Conservation (phyloP, 805 yeast genomes). For the Kluyveromyces nonfermentans region DNA sequence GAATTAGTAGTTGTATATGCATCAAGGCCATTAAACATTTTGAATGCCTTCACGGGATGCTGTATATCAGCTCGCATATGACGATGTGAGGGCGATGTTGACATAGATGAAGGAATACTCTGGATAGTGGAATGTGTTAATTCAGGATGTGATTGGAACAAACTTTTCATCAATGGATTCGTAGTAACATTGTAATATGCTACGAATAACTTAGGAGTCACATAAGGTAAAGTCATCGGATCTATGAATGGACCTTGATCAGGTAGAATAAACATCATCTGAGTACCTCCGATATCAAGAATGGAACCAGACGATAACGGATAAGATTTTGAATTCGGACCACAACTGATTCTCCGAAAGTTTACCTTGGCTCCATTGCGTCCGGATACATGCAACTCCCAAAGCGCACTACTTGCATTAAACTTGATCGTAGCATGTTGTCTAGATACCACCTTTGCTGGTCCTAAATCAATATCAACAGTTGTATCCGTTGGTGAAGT, state of each 20-base stretch:
- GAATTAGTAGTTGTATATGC: constrained; percentile 1
- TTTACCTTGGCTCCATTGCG: constrained; percentile 92
- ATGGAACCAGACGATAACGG: constrained; percentile 79
- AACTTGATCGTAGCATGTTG: constrained; percentile 80
- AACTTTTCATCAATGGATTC: constrained; percentile 8
- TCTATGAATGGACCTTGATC: constrained; percentile 71
- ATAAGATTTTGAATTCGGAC: constrained; percentile 38
- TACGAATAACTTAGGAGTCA: constrained; percentile 26
- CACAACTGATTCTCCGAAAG: constrained; percentile 40
- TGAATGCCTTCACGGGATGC: constrained; percentile 25
- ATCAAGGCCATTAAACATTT: constrained; percentile 19
- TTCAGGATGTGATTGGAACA: constrained; percentile 2
- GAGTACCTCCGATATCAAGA: constrained; percentile 92
- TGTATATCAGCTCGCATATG: constrained; percentile 10
- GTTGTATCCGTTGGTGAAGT: constrained; percentile 34
- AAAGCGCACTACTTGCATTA: constrained; percentile 60
- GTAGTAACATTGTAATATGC: constrained; percentile 16
- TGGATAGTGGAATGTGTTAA: background rate
- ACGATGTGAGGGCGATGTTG: constrained; percentile 4
- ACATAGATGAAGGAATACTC: background rate
- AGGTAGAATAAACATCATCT: constrained; percentile 97
- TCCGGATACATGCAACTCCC: constrained; percentile 82
- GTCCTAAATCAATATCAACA: constrained; percentile 79
- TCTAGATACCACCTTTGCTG: constrained; percentile 93
- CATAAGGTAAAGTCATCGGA: constrained; percentile 24